Base-by-base conservation (phyloP, 2,329 filamentous ascomycete species). In the Albophoma yamanashiensis region DNA sequence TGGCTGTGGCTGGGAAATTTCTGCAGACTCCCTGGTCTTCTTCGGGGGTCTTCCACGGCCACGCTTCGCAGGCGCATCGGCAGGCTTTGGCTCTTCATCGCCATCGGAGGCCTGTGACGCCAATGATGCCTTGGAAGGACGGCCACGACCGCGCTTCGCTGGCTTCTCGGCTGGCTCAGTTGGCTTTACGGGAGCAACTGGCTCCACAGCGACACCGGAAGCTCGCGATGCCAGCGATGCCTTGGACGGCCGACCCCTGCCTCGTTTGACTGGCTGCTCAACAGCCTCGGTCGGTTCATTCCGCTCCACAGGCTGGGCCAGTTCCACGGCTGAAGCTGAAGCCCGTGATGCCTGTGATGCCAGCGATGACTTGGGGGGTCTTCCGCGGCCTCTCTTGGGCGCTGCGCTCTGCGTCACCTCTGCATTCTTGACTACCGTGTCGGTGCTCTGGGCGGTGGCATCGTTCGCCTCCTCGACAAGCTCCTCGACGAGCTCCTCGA, bases 391-490 rank as follows among this genome's bases (percentile, higher is more conserved):
- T 56, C 66, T 64, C 58, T 67, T 72, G 27, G 63, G 62, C 1
- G 64, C 62, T 12, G 64, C 66, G 11, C 60, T 60, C 14, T 62
- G 59, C 58, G 59, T 63, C 40, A 60, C 43, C 12, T 63, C 63
- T 31, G 71, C 70, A 31, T 72, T 76, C 61, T 74, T 76, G 17
- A 76, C 67, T 17, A 77, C 72, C 1, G 76, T 79, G 43, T 73
- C 74, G 47, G 74, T 77, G 65, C 76, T 79, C 40, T 68, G 68
- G 25, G 75, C 62, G 61, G 75, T 80, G 27, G 71, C 67, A 20
- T 79, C 73, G 2, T 74, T 71, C n/a, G 2, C 7, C 22, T 61
- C 55, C 22, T 58, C 55, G 7, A 55, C n/a, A n/a, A 15, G 22
- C 4, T 71, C 72, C 31, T 62, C 62, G n/a, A 62, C 60, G n/a